Evolutionary conservation across 129 eudicot genomes (phyloP), one percentile per base, ranked within the genome.

Genomic region (Artemisia tridentata): DNA sequence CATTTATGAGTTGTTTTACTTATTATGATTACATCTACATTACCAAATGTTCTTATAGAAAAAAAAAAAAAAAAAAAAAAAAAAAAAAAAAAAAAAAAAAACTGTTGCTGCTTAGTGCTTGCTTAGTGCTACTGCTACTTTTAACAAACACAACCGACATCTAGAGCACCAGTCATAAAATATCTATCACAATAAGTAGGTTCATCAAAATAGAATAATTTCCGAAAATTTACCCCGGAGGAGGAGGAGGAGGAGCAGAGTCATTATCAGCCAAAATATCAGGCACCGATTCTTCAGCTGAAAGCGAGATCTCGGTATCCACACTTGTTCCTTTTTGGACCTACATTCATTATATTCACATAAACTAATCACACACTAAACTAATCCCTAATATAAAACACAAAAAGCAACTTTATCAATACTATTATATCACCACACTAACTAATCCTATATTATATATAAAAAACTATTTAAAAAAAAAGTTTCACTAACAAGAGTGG

Each of bases 321-420:
- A 82, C 86, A 75, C 86, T 78, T 65, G 85, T 80, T 69, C 74
- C 82, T 78, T 76, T 77, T 34, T 86, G 83, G 80, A 77, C 91
- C 97, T 87, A 83, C 91, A 85, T 64, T 56, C 20, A 23, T 75
- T 57, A 66, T 50, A 51, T 64, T 76, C n/a, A 72, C 34, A 66
- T 51, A 51, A 15, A 51, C 17, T 19, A 62, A 47, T 16, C 45
- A 46, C 68, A 57, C 18, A 51, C 73, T 57, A 38, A 64, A 51
- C 66, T 58, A 73, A 71, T 60, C 41, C 53, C n/a, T 67, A 79
- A 57, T 72, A 79, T 48, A 73, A 66, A 49, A 61, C 60, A 52
- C 57, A 47, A 72, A 72, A 57, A 73, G 74, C 23, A 72, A 72
- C 62, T 46, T 45, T 58, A 77, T 69, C 68, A 34, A 70, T 72